Base-by-base conservation (phyloP, 768 basidiomycete genomes). In the Chiua virens region DNA sequence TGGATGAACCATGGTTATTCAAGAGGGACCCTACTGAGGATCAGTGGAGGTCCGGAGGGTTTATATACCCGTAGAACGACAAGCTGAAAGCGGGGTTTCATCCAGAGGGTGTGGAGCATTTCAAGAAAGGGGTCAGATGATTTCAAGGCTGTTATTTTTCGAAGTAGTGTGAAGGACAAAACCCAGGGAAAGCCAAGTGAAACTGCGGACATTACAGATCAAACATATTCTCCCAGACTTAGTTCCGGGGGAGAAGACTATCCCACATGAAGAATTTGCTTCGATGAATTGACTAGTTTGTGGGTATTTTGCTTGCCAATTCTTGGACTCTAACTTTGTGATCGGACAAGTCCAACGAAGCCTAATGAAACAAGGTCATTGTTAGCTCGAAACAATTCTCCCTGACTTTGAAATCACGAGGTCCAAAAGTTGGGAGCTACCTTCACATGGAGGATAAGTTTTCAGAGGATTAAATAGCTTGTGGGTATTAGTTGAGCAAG, bases 1-100 rank as follows among this genome's bases (percentile, higher is more conserved):
- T 51, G 83, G 82, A 62, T 83, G 83, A 52, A 71, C 72, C 70
- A 72, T 75, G 54, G 23, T 46, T 43, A 49, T 45, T 58, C 41
- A 35, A 57, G 6, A 38, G 14, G 10, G 14, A 53, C 23, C 54
- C 22, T 40, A 13, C 27, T 57, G 34, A 22, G 23, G 17, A 20
- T 42, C 11, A 30, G 20, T 15, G 40, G 28, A n/a, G 25, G 27
- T 28, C 22, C 30, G 36, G 22, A 14, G 46, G 20, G 25, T 28
- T 46, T 62, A 50, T 61, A 61, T 61, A 63, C 47, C 22, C 21
- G 5, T 40, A 45, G 25, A 38, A 38, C 36, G 27, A 41, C 40
- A 34, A 32, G 23, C 59, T 30, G 39, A 50, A 49, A 34, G 46
- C 42, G 41, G 46, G 42, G 34, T 27, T 49, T 42, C 25, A 50